These are phyloP conservation scores for Neonectria neomacrospora DNA, from an alignment of 2,329 filamentous ascomycete genomes.

Conservation along the genomic window DNA sequence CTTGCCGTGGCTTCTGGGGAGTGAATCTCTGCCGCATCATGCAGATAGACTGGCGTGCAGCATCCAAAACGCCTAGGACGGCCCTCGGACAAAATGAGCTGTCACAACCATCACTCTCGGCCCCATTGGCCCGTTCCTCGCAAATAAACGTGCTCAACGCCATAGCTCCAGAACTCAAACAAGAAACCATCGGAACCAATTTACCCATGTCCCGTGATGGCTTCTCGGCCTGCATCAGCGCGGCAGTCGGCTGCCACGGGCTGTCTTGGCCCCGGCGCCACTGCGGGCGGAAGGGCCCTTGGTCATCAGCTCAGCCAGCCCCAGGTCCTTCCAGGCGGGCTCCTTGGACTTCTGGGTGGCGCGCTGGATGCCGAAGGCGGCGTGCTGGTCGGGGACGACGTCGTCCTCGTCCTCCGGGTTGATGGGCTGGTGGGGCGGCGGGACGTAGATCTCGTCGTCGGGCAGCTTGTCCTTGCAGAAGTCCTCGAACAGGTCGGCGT, in stretches of 20 bases:
- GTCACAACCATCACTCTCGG: not conserved
- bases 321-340: conserved; percentile 82
- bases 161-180: conserved; percentile 15
- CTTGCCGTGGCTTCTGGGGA: not conserved
- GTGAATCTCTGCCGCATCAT: not conserved
- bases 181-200: not conserved
- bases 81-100: not conserved
- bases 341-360: conserved; percentile 79
- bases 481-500: conserved; percentile 84
- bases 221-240: conserved; percentile 16
- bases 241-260: conserved; percentile 32
- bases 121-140: not conserved
- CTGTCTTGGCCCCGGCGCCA: conserved; percentile 35
- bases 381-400: conserved; percentile 88
- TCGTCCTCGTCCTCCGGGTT: conserved; percentile 92
- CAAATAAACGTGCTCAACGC: conserved; percentile 28
- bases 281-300: conserved; percentile 61
- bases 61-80: not conserved
- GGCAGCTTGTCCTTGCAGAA: conserved; percentile 77
- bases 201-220: not conserved
- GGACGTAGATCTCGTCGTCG: conserved; percentile 85
- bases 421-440: conserved; percentile 80
- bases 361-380: conserved; percentile 85
- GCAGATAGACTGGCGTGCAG: not conserved
- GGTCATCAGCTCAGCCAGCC: conserved; percentile 76